phyloP scores from a whole-genome alignment of 2,329 filamentous ascomycete species.

The Epicoccum sorghinum region DNA sequence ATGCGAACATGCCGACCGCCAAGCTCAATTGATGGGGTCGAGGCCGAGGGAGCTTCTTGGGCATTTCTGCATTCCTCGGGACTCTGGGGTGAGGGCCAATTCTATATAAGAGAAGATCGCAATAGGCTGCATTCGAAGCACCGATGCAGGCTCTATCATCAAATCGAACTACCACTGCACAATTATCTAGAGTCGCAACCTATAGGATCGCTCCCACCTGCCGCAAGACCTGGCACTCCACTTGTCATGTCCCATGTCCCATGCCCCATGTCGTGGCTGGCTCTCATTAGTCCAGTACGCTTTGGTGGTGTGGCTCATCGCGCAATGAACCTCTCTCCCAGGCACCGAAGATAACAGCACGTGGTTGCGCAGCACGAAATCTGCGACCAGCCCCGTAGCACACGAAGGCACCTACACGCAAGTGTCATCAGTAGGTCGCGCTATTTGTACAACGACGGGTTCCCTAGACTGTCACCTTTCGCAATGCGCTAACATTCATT shows the following conservation, averaged over 20 bases:
- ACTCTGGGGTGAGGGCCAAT: constrained; percentile 7
- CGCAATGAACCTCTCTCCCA: constrained; percentile 21
- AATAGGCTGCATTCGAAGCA: constrained; percentile 17
- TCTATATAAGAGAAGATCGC: constrained; percentile 16
- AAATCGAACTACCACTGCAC: constrained; percentile 25
- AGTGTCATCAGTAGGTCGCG: constrained; percentile 2
- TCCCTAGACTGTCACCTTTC: not conserved
- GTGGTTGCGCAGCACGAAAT: constrained; percentile 28
- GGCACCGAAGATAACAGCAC: constrained; percentile 30
- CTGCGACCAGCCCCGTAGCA: constrained; percentile 9
- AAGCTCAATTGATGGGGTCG: not conserved
- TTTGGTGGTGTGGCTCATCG: constrained; percentile 17
- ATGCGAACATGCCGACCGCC: not conserved
- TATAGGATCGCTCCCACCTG: constrained; percentile 31
- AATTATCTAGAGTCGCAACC: constrained; percentile 19
- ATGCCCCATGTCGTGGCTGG: constrained; percentile 32
- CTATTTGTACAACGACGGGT: not conserved
- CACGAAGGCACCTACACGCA: constrained; percentile 2
- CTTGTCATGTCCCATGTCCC: constrained; percentile 13
- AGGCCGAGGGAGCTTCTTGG: constrained; percentile 19
- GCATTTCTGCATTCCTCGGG: constrained; percentile 34
- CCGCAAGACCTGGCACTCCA: constrained; percentile 21
- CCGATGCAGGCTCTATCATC: constrained; percentile 31
- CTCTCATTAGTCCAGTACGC: constrained; percentile 35
- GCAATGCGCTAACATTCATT: not conserved